Evolutionary conservation across 2,329 filamentous ascomycete species (phyloP), one percentile per base, ranked within the genome.

Genomic region (Colletotrichum sp.): DNA sequence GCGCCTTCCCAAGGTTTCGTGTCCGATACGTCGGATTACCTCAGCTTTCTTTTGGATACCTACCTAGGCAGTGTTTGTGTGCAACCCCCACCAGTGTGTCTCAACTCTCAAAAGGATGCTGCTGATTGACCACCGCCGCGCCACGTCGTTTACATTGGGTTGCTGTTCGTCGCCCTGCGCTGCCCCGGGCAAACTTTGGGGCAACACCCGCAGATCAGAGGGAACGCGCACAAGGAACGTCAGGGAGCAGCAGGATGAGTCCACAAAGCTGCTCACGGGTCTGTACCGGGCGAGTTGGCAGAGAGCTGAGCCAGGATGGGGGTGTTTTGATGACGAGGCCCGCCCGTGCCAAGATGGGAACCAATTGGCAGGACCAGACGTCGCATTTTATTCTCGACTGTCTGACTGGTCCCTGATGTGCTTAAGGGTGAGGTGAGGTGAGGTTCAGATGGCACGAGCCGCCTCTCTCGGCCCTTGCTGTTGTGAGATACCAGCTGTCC

Each of bases 401-500:
- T 28, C 28, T 44, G 36, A 48, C 63, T 48, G 57, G 71, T 30
- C 30, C 57, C 30, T 52, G 18, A 30, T 48, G 26, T 15, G 32
- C 60, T 22, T 36, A 15, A 15, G 28, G 68, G 44, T 59, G 60
- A 62, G 52, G 62, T 75, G 60, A 62, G 52, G 52, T 75, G 63
- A 72, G 55, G 73, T 64, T 75, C 70, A 73, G 73, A 72, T 75
- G 69, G 73, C 73, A 73, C 73, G 69, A 68, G 73, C 69, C 73
- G 73, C 73, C 28, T 75, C 63, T 62, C 73, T 68, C 64, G 68
- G 69, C 68, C 68, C 72, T 67, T 44, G 69, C 70, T 75, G 10
- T 6, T 13, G 44, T 52, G 44, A 52, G 12, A 52, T 52, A 52
- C 52, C 39, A 48, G 18, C 59, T 72, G 57, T n/a, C 63, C n/a